phyloP scores from a whole-genome alignment of 2,329 filamentous ascomycete genomes.

The Scorias spongiosa region DNA sequence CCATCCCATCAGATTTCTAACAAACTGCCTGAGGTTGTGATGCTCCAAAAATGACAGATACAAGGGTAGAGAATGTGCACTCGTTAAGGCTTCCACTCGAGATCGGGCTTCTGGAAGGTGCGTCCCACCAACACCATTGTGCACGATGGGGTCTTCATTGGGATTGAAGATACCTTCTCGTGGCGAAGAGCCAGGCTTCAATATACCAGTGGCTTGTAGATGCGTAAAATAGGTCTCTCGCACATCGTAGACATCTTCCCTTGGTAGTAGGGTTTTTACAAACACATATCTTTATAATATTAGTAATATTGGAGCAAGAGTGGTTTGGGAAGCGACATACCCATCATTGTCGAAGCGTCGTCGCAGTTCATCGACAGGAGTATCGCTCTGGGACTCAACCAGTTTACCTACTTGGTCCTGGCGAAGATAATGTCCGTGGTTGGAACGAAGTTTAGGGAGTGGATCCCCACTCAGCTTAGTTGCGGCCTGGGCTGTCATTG shows the following conservation, averaged over 20 bases:
- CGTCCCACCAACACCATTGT: slow-evolving; percentile 13
- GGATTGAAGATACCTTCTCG: slow-evolving; percentile 29
- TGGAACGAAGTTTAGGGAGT: slow-evolving; percentile 15
- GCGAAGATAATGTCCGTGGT: slow-evolving; percentile 15
- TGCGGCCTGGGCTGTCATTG: too few relatives aligned
- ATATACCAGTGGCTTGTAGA: slow-evolving; percentile 24
- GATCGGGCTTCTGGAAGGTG: slow-evolving; percentile 16
- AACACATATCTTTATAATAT: slow-evolving; percentile 20
- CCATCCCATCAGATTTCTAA: slow-evolving; percentile 24
- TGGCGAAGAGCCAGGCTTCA: slow-evolving; percentile 23
- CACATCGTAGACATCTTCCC: slow-evolving; percentile 28
- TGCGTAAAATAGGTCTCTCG: slow-evolving; percentile 26
- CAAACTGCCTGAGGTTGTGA: slow-evolving; percentile 20
- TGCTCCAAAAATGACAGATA: slow-evolving; percentile 24
- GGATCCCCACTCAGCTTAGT: neutral
- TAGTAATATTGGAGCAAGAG: too few relatives aligned
- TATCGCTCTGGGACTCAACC: slow-evolving; percentile 17
- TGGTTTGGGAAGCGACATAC: neutral
- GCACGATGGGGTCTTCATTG: slow-evolving; percentile 17
- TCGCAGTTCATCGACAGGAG: slow-evolving; percentile 25
- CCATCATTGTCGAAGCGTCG: slow-evolving; percentile 24
- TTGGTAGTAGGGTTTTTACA: slow-evolving; percentile 27
- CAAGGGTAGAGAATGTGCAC: slow-evolving; percentile 18
- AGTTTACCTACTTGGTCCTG: slow-evolving; percentile 19
- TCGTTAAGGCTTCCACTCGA: slow-evolving; percentile 15